Percentiles rank a stretch among this genome's conserved stretches.
These are phyloP conservation scores for Ophiosphaerella narmari DNA, from an alignment of 2,329 filamentous ascomycete genomes.

Conservation along the genomic window DNA sequence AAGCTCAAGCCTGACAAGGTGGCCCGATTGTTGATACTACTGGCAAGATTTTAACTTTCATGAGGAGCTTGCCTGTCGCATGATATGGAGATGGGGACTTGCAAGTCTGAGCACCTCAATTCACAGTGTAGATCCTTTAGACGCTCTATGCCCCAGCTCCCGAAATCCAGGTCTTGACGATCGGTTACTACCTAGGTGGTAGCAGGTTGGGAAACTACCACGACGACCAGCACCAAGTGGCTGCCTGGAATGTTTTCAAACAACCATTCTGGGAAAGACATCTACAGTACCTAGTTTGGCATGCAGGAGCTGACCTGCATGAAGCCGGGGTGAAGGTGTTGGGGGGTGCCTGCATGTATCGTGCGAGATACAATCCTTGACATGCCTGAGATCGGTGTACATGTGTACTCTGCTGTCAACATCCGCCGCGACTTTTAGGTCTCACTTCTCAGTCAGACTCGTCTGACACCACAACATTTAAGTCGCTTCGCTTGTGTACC, in stretches of 20 bases:
- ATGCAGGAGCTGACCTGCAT: conserved; percentile 3
- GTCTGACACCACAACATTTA: neutral
- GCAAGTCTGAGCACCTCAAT: neutral
- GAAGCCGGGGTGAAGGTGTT: neutral
- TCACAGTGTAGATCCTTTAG: neutral
- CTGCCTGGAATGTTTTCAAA: neutral
- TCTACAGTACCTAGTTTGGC: neutral
- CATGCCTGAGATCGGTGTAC: neutral
- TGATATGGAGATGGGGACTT: neutral
- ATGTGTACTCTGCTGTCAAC: neutral
- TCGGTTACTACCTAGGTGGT: conserved; percentile 1
- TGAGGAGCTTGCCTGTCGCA: neutral
- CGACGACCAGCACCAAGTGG: conserved; percentile 8
- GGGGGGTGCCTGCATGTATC: neutral
- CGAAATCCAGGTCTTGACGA: conserved; percentile 10
- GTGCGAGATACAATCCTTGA: too few relatives aligned
- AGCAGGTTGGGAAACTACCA: conserved; percentile 8
- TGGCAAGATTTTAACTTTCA: conserved; percentile 1
- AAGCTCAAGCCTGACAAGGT: conserved; percentile 11
- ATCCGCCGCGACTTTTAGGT: neutral
- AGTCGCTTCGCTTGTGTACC: neutral
- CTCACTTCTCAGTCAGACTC: conserved; percentile 3
- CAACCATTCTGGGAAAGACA: conserved; percentile 2
- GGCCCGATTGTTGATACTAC: neutral
- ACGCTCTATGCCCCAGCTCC: conserved; percentile 3